Percentiles rank a stretch among this genome's conserved stretches.
These are phyloP conservation scores for Curvularia hawaiiensis DNA, from an alignment of 2,329 filamentous ascomycete species.

Conservation along the genomic window DNA sequence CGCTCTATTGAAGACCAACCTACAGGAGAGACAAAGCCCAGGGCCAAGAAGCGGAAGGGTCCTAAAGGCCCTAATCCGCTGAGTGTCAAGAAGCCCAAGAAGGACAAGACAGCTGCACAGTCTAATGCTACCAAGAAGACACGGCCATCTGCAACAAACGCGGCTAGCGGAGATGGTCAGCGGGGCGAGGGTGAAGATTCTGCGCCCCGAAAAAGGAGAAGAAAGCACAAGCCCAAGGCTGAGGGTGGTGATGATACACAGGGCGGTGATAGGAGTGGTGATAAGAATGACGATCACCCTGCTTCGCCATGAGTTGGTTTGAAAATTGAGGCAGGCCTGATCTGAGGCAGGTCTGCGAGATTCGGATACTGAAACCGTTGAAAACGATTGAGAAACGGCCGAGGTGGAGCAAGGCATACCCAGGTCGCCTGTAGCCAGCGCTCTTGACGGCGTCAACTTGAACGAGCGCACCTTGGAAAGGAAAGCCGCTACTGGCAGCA, in stretches of 20 bases:
- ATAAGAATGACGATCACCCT: constrained; percentile 18
- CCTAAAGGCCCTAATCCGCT: constrained; percentile 74
- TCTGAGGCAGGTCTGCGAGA: constrained; percentile 14
- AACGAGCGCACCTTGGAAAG: neutral
- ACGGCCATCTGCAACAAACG: constrained; percentile 17
- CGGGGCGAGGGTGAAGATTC: constrained; percentile 26
- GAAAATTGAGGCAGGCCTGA: neutral
- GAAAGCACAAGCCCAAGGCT: constrained; percentile 46
- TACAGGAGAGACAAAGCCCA: constrained; percentile 28
- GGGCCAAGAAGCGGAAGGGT: constrained; percentile 63
- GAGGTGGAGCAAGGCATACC: constrained; percentile 3
- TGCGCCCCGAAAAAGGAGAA: constrained; percentile 46
- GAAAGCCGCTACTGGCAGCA: neutral
- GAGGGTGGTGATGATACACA: constrained; percentile 24
- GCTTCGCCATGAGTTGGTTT: constrained; percentile 26
- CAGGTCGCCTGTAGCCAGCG: neutral
- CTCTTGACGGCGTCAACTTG: neutral
- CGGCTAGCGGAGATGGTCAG: constrained; percentile 13
- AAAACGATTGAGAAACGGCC: neutral
- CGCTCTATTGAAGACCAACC: constrained; percentile 28
- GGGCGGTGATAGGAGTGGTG: too few relatives aligned
- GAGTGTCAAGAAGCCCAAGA: constrained; percentile 72
- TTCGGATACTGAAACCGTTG: constrained; percentile 11
- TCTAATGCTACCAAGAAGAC: constrained; percentile 23
- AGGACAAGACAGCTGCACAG: constrained; percentile 33